phyloP scores from a whole-genome alignment of 176 grass and related monocot genomes.

The Olyra latifolia region DNA sequence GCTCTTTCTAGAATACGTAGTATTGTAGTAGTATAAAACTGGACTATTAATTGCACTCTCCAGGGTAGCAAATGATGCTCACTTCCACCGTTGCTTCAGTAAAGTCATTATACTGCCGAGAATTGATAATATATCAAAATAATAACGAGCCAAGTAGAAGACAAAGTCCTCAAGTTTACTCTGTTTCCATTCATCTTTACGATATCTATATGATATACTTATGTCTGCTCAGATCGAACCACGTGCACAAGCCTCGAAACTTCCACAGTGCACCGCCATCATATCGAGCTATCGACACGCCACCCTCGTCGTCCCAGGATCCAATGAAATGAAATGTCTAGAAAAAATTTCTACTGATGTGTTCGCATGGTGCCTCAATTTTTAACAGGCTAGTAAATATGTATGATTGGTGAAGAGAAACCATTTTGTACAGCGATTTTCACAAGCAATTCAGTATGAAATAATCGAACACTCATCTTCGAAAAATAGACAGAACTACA shows the following conservation, averaged over 20 bases:
- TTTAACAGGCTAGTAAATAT: not conserved
- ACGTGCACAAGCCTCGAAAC: slow-evolving; percentile 30
- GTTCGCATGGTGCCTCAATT: not conserved
- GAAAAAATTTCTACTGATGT: not conserved
- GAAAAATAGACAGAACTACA: not conserved
- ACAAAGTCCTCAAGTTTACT: slow-evolving; percentile 10
- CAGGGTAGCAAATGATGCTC: not conserved
- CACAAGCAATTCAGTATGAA: not conserved
- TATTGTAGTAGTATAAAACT: not conserved
- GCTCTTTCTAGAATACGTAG: not conserved
- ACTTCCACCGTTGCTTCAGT: not conserved
- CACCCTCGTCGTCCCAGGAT: slow-evolving; percentile 19
- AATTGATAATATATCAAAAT: not conserved
- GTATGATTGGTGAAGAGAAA: not conserved
- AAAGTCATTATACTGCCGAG: not conserved
- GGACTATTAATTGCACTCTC: not conserved
- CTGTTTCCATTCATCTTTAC: slow-evolving; percentile 4
- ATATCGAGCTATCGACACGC: slow-evolving; percentile 11
- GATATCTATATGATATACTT: slow-evolving; percentile 1
- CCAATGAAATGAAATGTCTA: slow-evolving; percentile 5
- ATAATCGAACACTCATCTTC: not conserved
- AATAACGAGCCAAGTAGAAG: not conserved
- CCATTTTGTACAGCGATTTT: not conserved
- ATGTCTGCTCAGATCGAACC: slow-evolving; percentile 25
- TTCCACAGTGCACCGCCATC: not conserved